Base-by-base conservation (phyloP, 169 alveolate species). In the Eimeria necatrix region DNA sequence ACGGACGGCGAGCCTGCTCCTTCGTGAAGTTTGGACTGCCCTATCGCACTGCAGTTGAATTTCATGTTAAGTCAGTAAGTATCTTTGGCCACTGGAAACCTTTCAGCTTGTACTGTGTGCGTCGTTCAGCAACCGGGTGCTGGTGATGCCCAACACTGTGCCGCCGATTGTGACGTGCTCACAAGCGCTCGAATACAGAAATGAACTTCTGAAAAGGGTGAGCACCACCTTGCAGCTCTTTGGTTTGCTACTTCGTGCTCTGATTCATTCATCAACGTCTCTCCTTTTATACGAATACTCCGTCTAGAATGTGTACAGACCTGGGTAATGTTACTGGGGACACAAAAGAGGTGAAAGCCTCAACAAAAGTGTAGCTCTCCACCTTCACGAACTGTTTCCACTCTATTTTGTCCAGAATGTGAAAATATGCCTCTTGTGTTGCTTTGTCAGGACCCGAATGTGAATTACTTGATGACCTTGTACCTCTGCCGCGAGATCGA, bases 61-160 rank as follows among this genome's bases (percentile, higher is more conserved):
- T 59, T 20, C 51, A 46, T 59, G 4, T 32, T 9, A 46, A 74
- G 22, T 16, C 22, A 59, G 22, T 12, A 16, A 16, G 14, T 1
- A 1, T 12, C 2, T 3, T 59, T 59, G 20, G 70, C 1, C 14
- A 70, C 48, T 18, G 12, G 9, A 18, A 32, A 70, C 0, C 14
- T 24, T 4, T 10, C 22, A 3, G 7, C 51, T n/a, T 49, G 64
- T 24, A 18, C 51, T 22, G 24, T 52, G 9, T 12, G 24, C 16
- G 53, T 41, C 41, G 41, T 12, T 32, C 95, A 94, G 96, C 51
- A 60, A 71, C 81, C 56, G 93, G 4, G 96, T 53, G 68, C 51
- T 95, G 85, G 96, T 95, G 78, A 95, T 95, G 96, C 96, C 96
- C 60, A 95, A 95, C 94, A 89, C 95, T 53, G 56, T 83, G 12